Base-by-base conservation (phyloP, 768 basidiomycete species). In the Pisolithus albus region DNA sequence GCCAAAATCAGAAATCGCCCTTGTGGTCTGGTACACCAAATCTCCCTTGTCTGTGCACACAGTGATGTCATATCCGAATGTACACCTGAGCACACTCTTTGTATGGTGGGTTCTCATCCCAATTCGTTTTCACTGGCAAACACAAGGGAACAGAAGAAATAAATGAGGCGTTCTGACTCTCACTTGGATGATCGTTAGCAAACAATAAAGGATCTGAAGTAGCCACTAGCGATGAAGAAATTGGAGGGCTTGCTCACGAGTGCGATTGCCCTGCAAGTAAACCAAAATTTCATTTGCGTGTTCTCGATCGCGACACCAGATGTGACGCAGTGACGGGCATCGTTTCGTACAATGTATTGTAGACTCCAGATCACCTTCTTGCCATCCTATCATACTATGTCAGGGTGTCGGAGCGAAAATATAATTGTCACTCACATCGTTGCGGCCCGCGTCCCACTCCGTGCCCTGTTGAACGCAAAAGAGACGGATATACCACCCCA, bases 41-140 rank as follows among this genome's bases (percentile, higher is more conserved):
- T 11, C 15, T 21, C 32, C 21, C 30, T 32, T 5, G 5, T n/a
- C 16, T 2, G 46, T 19, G 4, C 16, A 11, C 30, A 47, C 18
- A 21, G 32, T 21, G 7, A 47, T 47, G 15, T 36, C 19, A 18
- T 34, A 47, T 8, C 19, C 18, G 4, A 2, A 2, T 9, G 23
- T 4, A 18, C 21, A 11, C 10, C 13, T 5, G 32, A 47, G 7
- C 5, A 8, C 16, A 50, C 49, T 8, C 30, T 10, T 15, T 24
- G 16, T 6, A 42, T 32, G 23, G 15, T 51, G 5, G 50, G 50
- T 15, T 51, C 50, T 42, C 50, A 51, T 13, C 50, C 50, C 1
- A 43, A 28, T 9, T 45, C 50, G 19, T 42, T 28, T 28, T 45
- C 34, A 2, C 32, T 23, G 15, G 41, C 50, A 37, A 43, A 51